Evolutionary conservation across 768 basidiomycete species (phyloP).

Genomic region (Mycena epipterygia): DNA sequence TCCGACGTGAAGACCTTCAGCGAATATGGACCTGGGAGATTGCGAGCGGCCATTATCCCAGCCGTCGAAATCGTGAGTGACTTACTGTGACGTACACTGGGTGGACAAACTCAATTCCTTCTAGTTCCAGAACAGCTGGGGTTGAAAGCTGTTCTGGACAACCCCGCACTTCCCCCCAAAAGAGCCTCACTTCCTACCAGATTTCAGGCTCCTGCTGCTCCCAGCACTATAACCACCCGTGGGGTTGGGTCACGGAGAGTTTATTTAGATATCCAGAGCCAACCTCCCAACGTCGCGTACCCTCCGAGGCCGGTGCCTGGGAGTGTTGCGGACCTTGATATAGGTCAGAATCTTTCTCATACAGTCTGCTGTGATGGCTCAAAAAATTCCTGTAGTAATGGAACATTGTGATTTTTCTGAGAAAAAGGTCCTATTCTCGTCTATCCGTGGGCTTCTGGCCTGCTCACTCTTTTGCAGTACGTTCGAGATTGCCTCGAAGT

Average conservation of each 20-base stretch:
- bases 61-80: slow-evolving; percentile 77
- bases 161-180: slow-evolving; percentile 81
- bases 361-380: background rate
- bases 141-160: slow-evolving; percentile 67
- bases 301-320: slow-evolving; percentile 90
- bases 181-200: slow-evolving; percentile 61
- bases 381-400: slow-evolving; percentile 65
- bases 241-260: slow-evolving; percentile 85
- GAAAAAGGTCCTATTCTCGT: slow-evolving; percentile 71
- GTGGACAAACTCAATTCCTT: background rate
- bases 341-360: slow-evolving; percentile 33
- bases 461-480: slow-evolving; percentile 66
- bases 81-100: background rate
- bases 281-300: slow-evolving; percentile 77
- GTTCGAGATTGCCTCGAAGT: slow-evolving; percentile 98
- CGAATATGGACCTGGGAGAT: slow-evolving; percentile 98
- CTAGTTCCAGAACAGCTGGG: slow-evolving; percentile 81
- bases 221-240: slow-evolving; percentile 68
- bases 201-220: slow-evolving; percentile 60
- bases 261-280: slow-evolving; percentile 79
- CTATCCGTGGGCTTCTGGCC: slow-evolving; percentile 24
- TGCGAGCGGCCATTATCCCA: slow-evolving; percentile 93
- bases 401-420: slow-evolving; percentile 93
- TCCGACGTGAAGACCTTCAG: slow-evolving; percentile 82
- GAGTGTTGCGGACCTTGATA: slow-evolving; percentile 90